Evolutionary conservation across 805 yeast species (phyloP), one percentile per base, ranked within the genome.

Genomic region (Starmera amethionina): DNA sequence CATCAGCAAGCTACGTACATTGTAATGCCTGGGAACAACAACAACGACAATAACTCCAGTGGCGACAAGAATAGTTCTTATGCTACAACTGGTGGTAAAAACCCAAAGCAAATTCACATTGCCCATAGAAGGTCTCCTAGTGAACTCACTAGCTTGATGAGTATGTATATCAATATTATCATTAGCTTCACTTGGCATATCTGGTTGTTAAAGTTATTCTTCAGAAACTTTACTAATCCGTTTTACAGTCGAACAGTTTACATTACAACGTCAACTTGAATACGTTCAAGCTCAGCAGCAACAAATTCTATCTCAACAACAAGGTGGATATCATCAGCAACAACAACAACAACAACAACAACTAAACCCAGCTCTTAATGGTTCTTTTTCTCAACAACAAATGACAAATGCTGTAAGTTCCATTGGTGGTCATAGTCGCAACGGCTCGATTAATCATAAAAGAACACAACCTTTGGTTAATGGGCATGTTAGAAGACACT

Each of bases 101-200:
- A 60, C 41, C 81, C 82, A 32, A 73, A 73, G 49, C 77, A 76
- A 45, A 70, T 93, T 44, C 94, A 88, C 63, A 88, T 90, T 48
- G 97, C 97, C n/a, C 97, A 93, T 55, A 76, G 97, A 55, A 75
- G 96, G 45, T 83, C 97, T 3, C 97, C 97, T n/a, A 78, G 89
- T 50, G 98, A 93, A 59, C 70, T 93, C 58, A 90, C 97, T 3
- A 83, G 82, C 41, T 68, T 90, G 48, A 90, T 90, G 96, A 70
- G 81, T 70, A 66, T 50, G 73, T 64, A 44, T 30, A 30, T 30
- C 32, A 14, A 13, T 30, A 33, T 8, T 22, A 22, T 22, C 9
- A 22, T 22, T 22, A 8, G 9, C 27, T 22, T 22, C 9, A 22
- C 7, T 6, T 22, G 9, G 27, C 27, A 22, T 7, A 22, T 22